A percentile compares a stretch with the other conserved stretches of the same genome.
phyloP scores from a whole-genome alignment of 2,329 filamentous ascomycete genomes.

The Aureobasidium pullulans region DNA sequence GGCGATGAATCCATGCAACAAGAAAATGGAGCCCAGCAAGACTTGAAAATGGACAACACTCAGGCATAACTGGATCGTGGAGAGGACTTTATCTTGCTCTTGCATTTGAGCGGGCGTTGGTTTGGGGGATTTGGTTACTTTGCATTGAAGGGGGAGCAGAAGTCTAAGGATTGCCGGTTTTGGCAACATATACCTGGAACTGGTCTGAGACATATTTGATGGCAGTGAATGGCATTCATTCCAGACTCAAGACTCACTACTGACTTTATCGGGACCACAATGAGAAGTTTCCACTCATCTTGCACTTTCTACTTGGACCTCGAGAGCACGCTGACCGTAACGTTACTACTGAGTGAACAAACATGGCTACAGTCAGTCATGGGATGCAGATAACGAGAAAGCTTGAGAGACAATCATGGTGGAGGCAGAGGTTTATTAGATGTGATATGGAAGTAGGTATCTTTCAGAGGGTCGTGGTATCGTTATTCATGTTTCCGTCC shows the following conservation, averaged over 20 bases:
- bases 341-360: too few species aligned
- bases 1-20: conserved; percentile 31
- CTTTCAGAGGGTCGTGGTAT: background rate
- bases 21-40: background rate
- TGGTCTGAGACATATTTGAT: too few species aligned
- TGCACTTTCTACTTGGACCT: too few species aligned
- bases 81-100: background rate
- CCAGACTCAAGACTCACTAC: too few species aligned
- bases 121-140: too few species aligned
- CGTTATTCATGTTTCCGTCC: background rate
- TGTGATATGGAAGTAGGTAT: background rate
- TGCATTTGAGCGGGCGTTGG: conserved; percentile 11
- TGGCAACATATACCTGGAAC: too few species aligned
- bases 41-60: background rate
- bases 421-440: background rate
- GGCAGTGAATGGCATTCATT: too few species aligned
- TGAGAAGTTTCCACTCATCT: too few species aligned
- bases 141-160: too few species aligned
- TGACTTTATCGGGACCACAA: too few species aligned
- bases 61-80: background rate
- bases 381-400: conserved; percentile 32
- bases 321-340: too few species aligned
- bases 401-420: background rate
- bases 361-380: conserved; percentile 13
- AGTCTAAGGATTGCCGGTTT: too few species aligned